phyloP scores from a whole-genome alignment of 225 moss, liverwort and hornwort species.

The Lunularia cruciata region DNA sequence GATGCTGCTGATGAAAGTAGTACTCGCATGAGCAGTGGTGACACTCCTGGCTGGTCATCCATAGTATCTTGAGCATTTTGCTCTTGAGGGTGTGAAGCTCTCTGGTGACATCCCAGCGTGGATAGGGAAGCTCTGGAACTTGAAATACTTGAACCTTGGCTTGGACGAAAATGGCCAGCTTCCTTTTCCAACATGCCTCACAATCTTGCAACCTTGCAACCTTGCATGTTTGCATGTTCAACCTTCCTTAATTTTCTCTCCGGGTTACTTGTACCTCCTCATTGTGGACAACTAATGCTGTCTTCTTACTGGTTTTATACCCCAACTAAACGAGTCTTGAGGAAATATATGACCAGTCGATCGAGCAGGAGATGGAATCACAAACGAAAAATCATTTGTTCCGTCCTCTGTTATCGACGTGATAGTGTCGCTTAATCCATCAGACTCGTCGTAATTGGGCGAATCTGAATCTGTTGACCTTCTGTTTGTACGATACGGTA shows the following conservation, averaged over 20 bases:
- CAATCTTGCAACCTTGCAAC: slow-evolving; percentile 14
- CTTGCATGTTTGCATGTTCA: no score
- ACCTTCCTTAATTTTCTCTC: no score
- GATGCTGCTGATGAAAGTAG: no score
- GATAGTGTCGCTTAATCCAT: slow-evolving; percentile 1
- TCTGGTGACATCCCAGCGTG: no score
- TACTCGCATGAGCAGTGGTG: no score
- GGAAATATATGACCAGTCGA: background rate
- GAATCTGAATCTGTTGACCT: background rate
- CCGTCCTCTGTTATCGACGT: background rate
- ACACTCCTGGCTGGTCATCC: no score
- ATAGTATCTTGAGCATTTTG: no score
- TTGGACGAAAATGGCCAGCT: background rate
- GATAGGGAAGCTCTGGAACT: no score
- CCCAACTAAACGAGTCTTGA: background rate
- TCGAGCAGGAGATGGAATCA: background rate
- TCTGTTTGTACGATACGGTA: slow-evolving; percentile 3
- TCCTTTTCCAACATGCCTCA: slow-evolving; percentile 4
- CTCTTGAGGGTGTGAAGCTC: no score
- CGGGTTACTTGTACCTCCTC: no score
- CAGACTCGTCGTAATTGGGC: slow-evolving; percentile 15
- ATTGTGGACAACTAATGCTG: background rate
- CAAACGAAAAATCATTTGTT: slow-evolving; percentile 5
- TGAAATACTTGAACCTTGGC: no score
- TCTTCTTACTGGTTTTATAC: background rate